Conservation (phyloP, 345 rosid species). For the Triadica sebifera region DNA sequence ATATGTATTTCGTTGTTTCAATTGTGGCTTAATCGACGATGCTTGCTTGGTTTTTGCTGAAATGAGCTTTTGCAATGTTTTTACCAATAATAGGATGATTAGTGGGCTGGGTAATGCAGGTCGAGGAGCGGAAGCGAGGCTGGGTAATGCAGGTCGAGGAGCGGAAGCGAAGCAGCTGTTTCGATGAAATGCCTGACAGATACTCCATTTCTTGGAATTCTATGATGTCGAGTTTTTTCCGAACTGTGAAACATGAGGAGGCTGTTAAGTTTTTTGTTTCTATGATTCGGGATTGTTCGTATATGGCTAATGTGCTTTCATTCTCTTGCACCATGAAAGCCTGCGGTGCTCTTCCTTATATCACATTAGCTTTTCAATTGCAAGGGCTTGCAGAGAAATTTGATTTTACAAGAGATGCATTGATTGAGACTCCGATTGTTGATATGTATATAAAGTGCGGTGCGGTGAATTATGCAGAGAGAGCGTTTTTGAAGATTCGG, state of each 20-base stretch:
- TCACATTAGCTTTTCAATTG: constrained; percentile 22
- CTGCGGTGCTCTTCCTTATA: constrained; percentile 23
- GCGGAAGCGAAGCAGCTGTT: constrained; percentile 23
- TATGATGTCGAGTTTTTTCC: constrained; percentile 16
- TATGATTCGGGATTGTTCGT: constrained; percentile 8
- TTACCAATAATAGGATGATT: constrained; percentile 17
- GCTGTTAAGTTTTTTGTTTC: constrained; percentile 14
- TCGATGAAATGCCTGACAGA: constrained; percentile 28
- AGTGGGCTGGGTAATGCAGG: constrained; percentile 2
- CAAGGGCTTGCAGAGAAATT: constrained; percentile 22
- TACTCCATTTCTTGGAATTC: constrained; percentile 32
- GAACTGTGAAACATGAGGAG: constrained; percentile 12
- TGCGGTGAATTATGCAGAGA: constrained; percentile 11
- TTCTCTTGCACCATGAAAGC: constrained; percentile 31
- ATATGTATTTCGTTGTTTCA: constrained; percentile 23
- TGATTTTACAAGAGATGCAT: neutral
- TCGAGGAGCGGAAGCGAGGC: constrained; percentile 13
- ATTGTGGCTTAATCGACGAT: constrained; percentile 18
- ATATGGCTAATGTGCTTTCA: constrained; percentile 1
- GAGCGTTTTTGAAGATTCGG: constrained; percentile 17
- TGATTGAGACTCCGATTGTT: constrained; percentile 9
- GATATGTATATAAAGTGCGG: constrained; percentile 28
- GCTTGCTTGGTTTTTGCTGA: constrained; percentile 13
- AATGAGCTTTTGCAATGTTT: constrained; percentile 11
- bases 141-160: neutral